phyloP scores from a whole-genome alignment of 306 rosid species.

The Cajanus cajan region DNA sequence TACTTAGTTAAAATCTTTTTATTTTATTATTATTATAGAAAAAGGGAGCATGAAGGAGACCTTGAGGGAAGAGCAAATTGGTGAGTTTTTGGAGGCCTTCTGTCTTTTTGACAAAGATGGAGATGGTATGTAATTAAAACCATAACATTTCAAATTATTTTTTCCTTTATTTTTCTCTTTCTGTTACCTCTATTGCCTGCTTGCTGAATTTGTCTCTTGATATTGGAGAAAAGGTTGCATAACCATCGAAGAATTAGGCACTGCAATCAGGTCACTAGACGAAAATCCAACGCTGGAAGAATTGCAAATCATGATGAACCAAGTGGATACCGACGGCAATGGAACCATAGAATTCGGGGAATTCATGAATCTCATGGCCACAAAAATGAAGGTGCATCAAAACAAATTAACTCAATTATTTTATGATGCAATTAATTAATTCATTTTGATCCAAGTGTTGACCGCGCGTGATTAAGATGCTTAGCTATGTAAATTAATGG shows the following conservation, averaged over 20 bases:
- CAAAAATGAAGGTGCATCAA: slow-evolving; percentile 50
- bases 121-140: slow-evolving; percentile 66
- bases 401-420: neutral
- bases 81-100: slow-evolving; percentile 65
- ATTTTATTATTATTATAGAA: neutral
- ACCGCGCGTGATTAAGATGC: too few species aligned
- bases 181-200: neutral
- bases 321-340: slow-evolving; percentile 52
- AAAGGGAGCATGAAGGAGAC: slow-evolving; percentile 26
- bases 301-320: slow-evolving; percentile 54
- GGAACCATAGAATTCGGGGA: slow-evolving; percentile 70
- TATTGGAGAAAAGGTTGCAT: slow-evolving; percentile 49
- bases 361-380: slow-evolving; percentile 67
- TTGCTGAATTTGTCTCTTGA: neutral
- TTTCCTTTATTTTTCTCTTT: neutral
- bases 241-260: slow-evolving; percentile 58
- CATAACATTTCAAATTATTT: neutral
- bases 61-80: slow-evolving; percentile 48
- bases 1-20: too few species aligned
- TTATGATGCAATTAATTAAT: too few species aligned
- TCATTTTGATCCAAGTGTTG: neutral
- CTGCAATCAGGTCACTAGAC: slow-evolving; percentile 42
- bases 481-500: too few species aligned
- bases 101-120: slow-evolving; percentile 64
- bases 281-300: slow-evolving; percentile 55